Evolutionary conservation across 129 eudicot genomes (phyloP), one percentile per base, ranked within the genome.

Genomic region (Calendula officinalis): DNA sequence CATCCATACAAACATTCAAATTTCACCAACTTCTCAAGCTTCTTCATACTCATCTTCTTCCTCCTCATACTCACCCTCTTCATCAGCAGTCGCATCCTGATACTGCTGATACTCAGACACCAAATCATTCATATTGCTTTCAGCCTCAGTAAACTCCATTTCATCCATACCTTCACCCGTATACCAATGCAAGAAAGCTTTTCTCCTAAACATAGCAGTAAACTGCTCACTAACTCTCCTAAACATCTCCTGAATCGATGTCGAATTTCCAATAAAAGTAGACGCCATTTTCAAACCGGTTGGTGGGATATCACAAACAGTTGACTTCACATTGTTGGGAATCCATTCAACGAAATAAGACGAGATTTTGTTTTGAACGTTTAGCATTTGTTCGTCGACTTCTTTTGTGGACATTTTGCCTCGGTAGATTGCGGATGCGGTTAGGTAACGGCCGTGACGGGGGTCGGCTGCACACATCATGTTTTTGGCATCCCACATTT

Each of bases 381-480:
- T 76, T 0, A 83, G 74, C 85, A 85, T 85, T 56, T 85, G 94
- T 36, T 85, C 94, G 1, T 85, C 94, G 0, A 85, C 94, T 58
- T 85, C 94, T 11, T 85, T 85, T 3, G 94, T 85, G 81, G 88
- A 82, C 94, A 85, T 85, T 57, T 85, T 85, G 9, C 94, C 94
- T 44, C 94, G 75, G 66, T 82, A 85, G 72, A 85, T 80, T 51
- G 94, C 94, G 0, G 94, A 85, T 16, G 94, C 94, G 3, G 94
- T 85, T 10, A 85, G 40, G 71, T 85, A 85, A 0, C 94, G 81
- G 0, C 94, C 94, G 14, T 85, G 94, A 2, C 94, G 81, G 5
- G 94, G 94, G 68, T 85, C 94, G 6, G 94, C 94, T 1, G 94
- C 94, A 8, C 94, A 85, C 94, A 85, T 85, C 94, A 85, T 85